Conservation (phyloP, 2,329 filamentous ascomycete genomes). For the Microthyrium microscopicum region DNA sequence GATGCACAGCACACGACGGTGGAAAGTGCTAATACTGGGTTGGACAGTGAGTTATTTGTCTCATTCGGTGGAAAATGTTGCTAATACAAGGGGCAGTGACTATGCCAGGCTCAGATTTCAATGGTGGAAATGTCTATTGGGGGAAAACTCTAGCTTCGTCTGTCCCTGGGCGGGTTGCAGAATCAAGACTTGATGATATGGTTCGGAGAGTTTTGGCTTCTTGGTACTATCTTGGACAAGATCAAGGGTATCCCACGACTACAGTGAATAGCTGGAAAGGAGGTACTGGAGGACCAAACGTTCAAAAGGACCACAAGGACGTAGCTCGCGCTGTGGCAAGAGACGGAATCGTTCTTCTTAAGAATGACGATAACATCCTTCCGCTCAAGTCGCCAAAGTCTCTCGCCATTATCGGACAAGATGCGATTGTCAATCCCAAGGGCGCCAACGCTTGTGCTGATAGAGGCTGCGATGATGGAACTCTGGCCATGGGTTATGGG, state of each 20-base stretch:
- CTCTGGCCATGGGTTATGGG: slow-evolving; percentile 53
- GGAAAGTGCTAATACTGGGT: slow-evolving; percentile 26
- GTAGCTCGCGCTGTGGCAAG: slow-evolving; percentile 26
- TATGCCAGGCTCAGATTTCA: slow-evolving; percentile 1
- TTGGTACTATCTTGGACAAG: slow-evolving; percentile 33
- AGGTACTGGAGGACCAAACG: slow-evolving; percentile 19
- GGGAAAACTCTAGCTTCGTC: slow-evolving; percentile 35
- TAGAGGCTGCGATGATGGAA: slow-evolving; percentile 44
- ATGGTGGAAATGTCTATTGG: slow-evolving; percentile 34
- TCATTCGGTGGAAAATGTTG: slow-evolving; percentile 12
- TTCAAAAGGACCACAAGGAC: slow-evolving; percentile 23
- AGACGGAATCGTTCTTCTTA: slow-evolving; percentile 32
- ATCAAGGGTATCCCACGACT: slow-evolving; percentile 25
- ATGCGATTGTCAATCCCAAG: slow-evolving; percentile 56
- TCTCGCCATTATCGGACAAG: slow-evolving; percentile 52
- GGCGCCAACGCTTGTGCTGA: slow-evolving; percentile 70
- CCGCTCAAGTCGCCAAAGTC: slow-evolving; percentile 55
- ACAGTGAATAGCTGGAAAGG: slow-evolving; percentile 29
- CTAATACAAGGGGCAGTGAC: slow-evolving; percentile 13
- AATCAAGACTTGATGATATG: slow-evolving; percentile 26
- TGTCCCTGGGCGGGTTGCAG: slow-evolving; percentile 30
- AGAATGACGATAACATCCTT: slow-evolving; percentile 52
- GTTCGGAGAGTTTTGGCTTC: slow-evolving; percentile 27
- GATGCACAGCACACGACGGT: slow-evolving; percentile 29
- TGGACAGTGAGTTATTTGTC: slow-evolving; percentile 25